phyloP scores from a whole-genome alignment of 805 yeast genomes.

The Priceomyces haplophilus region DNA sequence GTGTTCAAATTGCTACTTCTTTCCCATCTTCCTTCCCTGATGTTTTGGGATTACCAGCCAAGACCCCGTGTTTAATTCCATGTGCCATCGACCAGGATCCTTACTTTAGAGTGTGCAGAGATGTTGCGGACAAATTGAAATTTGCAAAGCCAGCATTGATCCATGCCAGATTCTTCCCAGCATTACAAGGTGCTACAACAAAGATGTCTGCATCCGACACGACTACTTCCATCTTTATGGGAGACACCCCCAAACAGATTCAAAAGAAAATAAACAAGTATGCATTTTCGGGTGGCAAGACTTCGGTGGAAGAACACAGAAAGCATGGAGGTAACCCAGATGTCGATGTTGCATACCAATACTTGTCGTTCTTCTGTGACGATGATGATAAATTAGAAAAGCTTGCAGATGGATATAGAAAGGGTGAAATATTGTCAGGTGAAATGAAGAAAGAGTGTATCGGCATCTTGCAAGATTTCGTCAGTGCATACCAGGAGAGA shows the following conservation, averaged over 20 bases:
- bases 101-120: conserved; percentile 94
- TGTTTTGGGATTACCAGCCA: conserved; percentile 77
- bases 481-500: conserved; percentile 75
- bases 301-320: conserved; percentile 86
- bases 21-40: conserved; percentile 96
- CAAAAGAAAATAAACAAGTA: conserved; percentile 93
- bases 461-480: conserved; percentile 74
- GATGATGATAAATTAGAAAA: conserved; percentile 77
- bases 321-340: conserved; percentile 90
- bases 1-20: conserved; percentile 93
- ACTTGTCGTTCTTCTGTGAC: conserved; percentile 81
- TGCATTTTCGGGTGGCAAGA: conserved; percentile 94
- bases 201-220: conserved; percentile 97
- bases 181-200: conserved; percentile 92
- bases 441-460: conserved; percentile 90
- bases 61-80: conserved; percentile 95
- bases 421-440: conserved; percentile 85
- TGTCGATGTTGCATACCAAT: conserved; percentile 92
- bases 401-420: conserved; percentile 61
- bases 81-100: conserved; percentile 99
- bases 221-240: conserved; percentile 89
- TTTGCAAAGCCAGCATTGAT: conserved; percentile 87
- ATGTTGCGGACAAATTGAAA: conserved; percentile 90
- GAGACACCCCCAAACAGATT: conserved; percentile 88
- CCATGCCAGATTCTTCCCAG: conserved; percentile 97